Base-by-base conservation (phyloP, 2,329 filamentous ascomycete genomes). In the Arthrocladium fulminans region DNA sequence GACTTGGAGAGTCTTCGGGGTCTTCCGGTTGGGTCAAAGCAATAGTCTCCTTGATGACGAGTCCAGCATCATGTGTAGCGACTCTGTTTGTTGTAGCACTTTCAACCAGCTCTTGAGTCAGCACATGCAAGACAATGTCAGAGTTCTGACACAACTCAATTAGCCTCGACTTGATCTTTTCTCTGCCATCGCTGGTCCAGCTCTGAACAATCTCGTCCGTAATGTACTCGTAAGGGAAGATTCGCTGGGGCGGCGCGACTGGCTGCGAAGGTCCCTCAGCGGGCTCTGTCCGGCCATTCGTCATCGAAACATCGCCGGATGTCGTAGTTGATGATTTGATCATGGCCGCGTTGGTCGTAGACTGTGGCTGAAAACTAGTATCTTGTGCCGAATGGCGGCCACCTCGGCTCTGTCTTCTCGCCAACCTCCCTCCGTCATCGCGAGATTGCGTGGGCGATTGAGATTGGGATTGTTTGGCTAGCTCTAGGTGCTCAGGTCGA, bases 61-160 rank as follows among this genome's bases (percentile, higher is more conserved):
- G 70, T 22, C 89, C 90, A 41, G 86, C 82, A 58, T 89, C 84
- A 4, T 67, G 63, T 2, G 86, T 73, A 32, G 77, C 73, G 39
- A 96, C 66, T 42, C 81, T 77, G 35, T 74, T 76, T 60, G 88
- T 82, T 10, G 94, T 68, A 15, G 83, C 81, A 27, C 86, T 81
- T 52, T 83, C 81, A 29, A 92, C 77, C 30, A 96, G 77, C 64
- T 98, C 92, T 67, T 95, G 87, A 57, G 89, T 88, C 19, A 95
- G 71, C 12, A 76, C 76, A 24, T 83, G 81, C 49, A 80, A 78
- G 39, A 83, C 73, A 6, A 77, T 70, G 60, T 94, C 83, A 56
- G 84, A 76, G 29, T 77, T 69, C 57, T 80, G 77, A 10, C 41
- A 83, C 81, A 39, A 17, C 7, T 57, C 81, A 73, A 37, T 76